Conservation (phyloP, 305 asterid genomes). For the Fraxinus sp. region DNA sequence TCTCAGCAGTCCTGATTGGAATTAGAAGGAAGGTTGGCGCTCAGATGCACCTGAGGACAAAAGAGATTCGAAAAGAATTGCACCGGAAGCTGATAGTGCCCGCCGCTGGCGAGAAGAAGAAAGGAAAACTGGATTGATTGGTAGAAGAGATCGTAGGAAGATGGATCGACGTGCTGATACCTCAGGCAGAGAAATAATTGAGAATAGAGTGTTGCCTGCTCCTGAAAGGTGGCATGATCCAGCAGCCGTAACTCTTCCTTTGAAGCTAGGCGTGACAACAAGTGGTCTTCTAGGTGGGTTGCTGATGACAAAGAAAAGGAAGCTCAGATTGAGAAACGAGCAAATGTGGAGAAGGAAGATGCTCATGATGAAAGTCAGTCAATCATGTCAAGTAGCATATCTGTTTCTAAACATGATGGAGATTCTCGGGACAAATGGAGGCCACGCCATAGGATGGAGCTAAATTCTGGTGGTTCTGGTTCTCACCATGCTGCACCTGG, state of each 20-base stretch:
- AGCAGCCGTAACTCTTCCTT: constrained; percentile 60
- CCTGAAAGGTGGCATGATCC: constrained; percentile 75
- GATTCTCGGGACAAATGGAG: constrained; percentile 99
- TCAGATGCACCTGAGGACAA: constrained; percentile 71
- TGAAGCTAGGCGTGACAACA: constrained; percentile 83
- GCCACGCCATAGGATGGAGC: constrained; percentile 95
- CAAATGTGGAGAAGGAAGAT: constrained; percentile 78
- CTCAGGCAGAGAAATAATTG: constrained; percentile 68
- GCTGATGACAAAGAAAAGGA: constrained; percentile 96
- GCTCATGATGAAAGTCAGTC: constrained; percentile 58
- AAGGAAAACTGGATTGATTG: constrained; percentile 97
- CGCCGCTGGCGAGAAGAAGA: constrained; percentile 99
- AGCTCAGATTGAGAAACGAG: constrained; percentile 60
- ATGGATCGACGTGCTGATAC: constrained; percentile 71
- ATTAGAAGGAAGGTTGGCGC: constrained; percentile 79
- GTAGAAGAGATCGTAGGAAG: constrained; percentile 90
- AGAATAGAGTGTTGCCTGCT: constrained; percentile 53
- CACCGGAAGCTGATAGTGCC: constrained; percentile 69
- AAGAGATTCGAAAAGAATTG: constrained; percentile 74
- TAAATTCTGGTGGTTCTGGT: constrained; percentile 54
- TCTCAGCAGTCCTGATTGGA: constrained; percentile 75
- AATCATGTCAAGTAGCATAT: constrained; percentile 45
- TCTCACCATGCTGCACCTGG: constrained; percentile 89
- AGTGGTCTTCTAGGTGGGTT: constrained; percentile 98
- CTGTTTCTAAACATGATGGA: constrained; percentile 70